Percentiles rank a stretch among this genome's conserved stretches.
Conservation (phyloP, 805 yeast species). For the Sungouiella thailandica region DNA sequence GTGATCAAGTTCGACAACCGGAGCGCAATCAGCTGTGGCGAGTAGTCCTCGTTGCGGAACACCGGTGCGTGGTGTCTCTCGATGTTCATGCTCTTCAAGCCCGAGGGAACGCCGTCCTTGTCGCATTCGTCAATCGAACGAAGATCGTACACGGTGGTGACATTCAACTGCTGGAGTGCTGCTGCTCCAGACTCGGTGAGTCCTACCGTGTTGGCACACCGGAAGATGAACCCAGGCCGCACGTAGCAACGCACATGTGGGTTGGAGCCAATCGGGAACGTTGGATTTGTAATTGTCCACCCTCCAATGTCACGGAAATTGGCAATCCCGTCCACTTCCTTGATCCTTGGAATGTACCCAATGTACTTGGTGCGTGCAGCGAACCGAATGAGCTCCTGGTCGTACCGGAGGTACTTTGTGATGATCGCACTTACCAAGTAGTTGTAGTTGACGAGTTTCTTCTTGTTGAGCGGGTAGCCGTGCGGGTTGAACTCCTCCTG, state of each 20-base stretch:
- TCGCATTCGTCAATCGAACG: slow-evolving; percentile 55
- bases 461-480: slow-evolving; percentile 40
- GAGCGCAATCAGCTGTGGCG: slow-evolving; percentile 60
- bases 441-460: slow-evolving; percentile 52
- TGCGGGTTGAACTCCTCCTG: slow-evolving; percentile 32
- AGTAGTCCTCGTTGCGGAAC: slow-evolving; percentile 46
- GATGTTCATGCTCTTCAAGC: slow-evolving; percentile 9
- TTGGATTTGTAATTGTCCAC: slow-evolving; percentile 42
- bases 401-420: slow-evolving; percentile 42
- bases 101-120: slow-evolving; percentile 33
- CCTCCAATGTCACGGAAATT: slow-evolving; percentile 85
- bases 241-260: slow-evolving; percentile 32
- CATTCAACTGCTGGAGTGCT: slow-evolving; percentile 37
- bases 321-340: slow-evolving; percentile 56
- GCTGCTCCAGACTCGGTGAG: slow-evolving; percentile 48
- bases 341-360: slow-evolving; percentile 51
- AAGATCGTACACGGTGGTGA: slow-evolving; percentile 61
- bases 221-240: slow-evolving; percentile 48
- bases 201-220: slow-evolving; percentile 57
- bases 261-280: slow-evolving; percentile 12
- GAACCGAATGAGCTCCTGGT: slow-evolving; percentile 52
- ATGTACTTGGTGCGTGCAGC: slow-evolving; percentile 29
- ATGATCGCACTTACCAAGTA: slow-evolving; percentile 47
- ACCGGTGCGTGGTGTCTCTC: slow-evolving; percentile 54
- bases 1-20: slow-evolving; percentile 51